phyloP scores from a whole-genome alignment of 176 grass and related monocot species.

The Puccinellia tenuiflora region DNA sequence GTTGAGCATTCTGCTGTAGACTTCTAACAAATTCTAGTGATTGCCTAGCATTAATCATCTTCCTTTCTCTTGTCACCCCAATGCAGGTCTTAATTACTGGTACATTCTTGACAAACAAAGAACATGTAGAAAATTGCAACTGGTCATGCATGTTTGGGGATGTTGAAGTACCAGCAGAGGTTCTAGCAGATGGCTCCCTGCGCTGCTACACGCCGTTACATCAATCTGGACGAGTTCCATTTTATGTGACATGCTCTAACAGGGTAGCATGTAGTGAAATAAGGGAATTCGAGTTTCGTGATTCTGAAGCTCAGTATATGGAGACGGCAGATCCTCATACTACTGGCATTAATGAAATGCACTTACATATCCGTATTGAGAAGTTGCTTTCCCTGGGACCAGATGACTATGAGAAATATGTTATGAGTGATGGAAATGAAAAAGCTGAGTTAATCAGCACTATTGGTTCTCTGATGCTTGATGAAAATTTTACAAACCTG shows the following conservation, averaged over 20 bases:
- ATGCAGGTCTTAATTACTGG: slow-evolving; percentile 83
- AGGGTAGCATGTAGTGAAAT: slow-evolving; percentile 94
- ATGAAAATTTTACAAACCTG: slow-evolving; percentile 45
- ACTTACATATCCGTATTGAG: slow-evolving; percentile 80
- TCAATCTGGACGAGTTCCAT: slow-evolving; percentile 71
- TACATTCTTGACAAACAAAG: slow-evolving; percentile 90
- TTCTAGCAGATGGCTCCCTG: slow-evolving; percentile 79
- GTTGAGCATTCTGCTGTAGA: background rate
- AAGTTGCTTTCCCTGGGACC: slow-evolving; percentile 69
- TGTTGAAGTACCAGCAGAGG: slow-evolving; percentile 72
- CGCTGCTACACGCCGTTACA: slow-evolving; percentile 72
- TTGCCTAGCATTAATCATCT: background rate
- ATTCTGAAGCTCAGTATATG: slow-evolving; percentile 46
- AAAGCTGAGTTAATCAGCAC: slow-evolving; percentile 63
- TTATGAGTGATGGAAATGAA: slow-evolving; percentile 33
- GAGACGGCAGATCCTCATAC: slow-evolving; percentile 43
- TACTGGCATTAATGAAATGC: slow-evolving; percentile 75
- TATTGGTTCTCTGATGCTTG: slow-evolving; percentile 77
- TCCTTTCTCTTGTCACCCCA: slow-evolving; percentile 4
- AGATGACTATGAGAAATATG: slow-evolving; percentile 47
- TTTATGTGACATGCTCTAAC: slow-evolving; percentile 97
- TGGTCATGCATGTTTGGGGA: slow-evolving; percentile 99
- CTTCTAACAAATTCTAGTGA: slow-evolving; percentile 3
- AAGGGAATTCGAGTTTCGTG: slow-evolving; percentile 86
- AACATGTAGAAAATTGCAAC: slow-evolving; percentile 66